Evolutionary conservation across 2,329 filamentous ascomycete genomes (phyloP).

Genomic region (Colletotrichum sp.): DNA sequence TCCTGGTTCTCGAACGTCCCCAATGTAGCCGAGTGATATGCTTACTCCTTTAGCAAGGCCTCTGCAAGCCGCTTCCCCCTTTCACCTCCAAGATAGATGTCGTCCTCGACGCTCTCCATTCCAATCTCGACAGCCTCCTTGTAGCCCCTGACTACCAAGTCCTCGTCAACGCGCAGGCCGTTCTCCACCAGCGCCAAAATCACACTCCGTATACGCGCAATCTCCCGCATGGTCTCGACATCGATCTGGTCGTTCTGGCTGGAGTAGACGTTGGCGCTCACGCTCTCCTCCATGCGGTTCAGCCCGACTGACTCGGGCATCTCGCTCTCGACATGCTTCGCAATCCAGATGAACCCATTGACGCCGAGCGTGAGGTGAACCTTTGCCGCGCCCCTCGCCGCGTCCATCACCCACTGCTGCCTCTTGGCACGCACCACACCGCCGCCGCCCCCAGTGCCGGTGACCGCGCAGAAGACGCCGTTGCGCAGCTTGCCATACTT

Average conservation of each 20-base stretch:
- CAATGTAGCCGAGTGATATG: background rate
- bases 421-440: slow-evolving; percentile 82
- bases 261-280: slow-evolving; percentile 86
- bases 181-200: slow-evolving; percentile 84
- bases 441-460: slow-evolving; percentile 83
- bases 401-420: slow-evolving; percentile 85
- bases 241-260: slow-evolving; percentile 91
- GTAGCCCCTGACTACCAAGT: slow-evolving; percentile 83
- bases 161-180: slow-evolving; percentile 86
- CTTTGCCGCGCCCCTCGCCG: slow-evolving; percentile 59
- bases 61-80: slow-evolving; percentile 56
- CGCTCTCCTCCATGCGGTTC: slow-evolving; percentile 86
- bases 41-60: slow-evolving; percentile 29
- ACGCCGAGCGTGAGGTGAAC: slow-evolving; percentile 91
- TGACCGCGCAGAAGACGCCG: slow-evolving; percentile 84
- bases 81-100: slow-evolving; percentile 65
- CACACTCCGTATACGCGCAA: slow-evolving; percentile 81
- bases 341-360: slow-evolving; percentile 97
- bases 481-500: slow-evolving; percentile 97
- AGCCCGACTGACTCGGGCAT: slow-evolving; percentile 69
- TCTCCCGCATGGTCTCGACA: slow-evolving; percentile 81
- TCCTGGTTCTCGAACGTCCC: background rate
- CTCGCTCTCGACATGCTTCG: slow-evolving; percentile 77
- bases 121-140: slow-evolving; percentile 79
- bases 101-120: slow-evolving; percentile 63